Percentiles rank a stretch among this genome's conserved stretches.
Evolutionary conservation across 805 yeast genomes (phyloP).

Genomic region (Jamesozyma spencerorum): DNA sequence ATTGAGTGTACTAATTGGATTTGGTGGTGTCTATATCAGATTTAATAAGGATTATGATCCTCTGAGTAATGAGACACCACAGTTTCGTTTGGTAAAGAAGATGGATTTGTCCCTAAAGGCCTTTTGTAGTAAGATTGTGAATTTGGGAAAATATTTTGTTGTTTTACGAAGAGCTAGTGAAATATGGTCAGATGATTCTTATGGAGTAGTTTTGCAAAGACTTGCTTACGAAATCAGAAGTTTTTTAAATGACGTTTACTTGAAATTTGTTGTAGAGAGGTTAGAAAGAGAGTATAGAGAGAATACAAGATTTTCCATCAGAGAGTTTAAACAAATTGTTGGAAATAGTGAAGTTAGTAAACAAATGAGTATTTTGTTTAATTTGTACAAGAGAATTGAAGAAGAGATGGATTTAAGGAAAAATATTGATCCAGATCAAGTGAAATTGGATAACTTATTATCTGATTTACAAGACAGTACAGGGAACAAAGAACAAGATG

Average conservation of each 20-base stretch:
- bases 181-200: constrained; percentile 41
- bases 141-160: constrained; percentile 53
- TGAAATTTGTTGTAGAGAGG: constrained; percentile 29
- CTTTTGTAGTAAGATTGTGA: constrained; percentile 50
- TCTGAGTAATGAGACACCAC: constrained; percentile 37
- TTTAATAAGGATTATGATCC: constrained; percentile 56
- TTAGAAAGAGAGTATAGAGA: constrained; percentile 47
- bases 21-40: constrained; percentile 70
- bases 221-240: constrained; percentile 52
- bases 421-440: constrained; percentile 36
- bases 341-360: constrained; percentile 29
- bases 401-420: constrained; percentile 35
- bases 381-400: constrained; percentile 44
- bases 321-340: constrained; percentile 46
- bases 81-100: constrained; percentile 59
- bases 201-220: constrained; percentile 69
- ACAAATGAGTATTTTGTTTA: constrained; percentile 48
- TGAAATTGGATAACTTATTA: constrained; percentile 30
- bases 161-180: constrained; percentile 54
- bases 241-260: constrained; percentile 33
- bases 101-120: constrained; percentile 69
- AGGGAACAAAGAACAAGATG: not conserved
- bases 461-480: constrained; percentile 4
- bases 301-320: constrained; percentile 47
- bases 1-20: constrained; percentile 55